phyloP scores from a whole-genome alignment of 768 basidiomycete species.

The Lentinula detonsa region DNA sequence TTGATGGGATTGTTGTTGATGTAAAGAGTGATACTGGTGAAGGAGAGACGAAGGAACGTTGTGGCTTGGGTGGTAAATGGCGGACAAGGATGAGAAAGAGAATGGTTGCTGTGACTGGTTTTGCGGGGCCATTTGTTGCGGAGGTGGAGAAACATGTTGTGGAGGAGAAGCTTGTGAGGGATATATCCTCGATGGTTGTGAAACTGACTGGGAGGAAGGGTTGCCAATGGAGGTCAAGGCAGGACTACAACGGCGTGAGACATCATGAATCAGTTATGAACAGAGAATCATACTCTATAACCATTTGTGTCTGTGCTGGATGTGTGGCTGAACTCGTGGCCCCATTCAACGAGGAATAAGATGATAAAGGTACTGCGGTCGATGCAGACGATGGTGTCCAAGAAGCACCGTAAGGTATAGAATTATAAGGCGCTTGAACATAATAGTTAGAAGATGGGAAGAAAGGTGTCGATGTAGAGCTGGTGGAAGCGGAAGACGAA shows the following conservation, averaged over 20 bases:
- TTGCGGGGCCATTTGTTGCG: background rate
- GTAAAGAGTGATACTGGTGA: slow-evolving; percentile 15
- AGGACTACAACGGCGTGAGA: background rate
- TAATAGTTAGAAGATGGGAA: slow-evolving; percentile 35
- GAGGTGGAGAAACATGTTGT: slow-evolving; percentile 9
- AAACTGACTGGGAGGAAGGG: background rate
- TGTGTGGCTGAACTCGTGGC: slow-evolving; percentile 37
- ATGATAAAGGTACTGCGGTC: slow-evolving; percentile 52
- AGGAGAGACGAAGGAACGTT: slow-evolving; percentile 11
- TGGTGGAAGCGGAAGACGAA: background rate
- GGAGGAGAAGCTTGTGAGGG: slow-evolving; percentile 12
- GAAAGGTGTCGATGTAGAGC: slow-evolving; percentile 23
- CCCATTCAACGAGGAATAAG: slow-evolving; percentile 73
- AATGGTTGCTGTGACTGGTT: slow-evolving; percentile 16
- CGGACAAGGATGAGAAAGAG: slow-evolving; percentile 34
- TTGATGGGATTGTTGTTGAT: slow-evolving; percentile 29
- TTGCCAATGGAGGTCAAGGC: background rate
- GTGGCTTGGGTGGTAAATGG: slow-evolving; percentile 25
- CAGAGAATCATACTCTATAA: slow-evolving; percentile 61
- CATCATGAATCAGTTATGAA: background rate
- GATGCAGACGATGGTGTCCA: slow-evolving; percentile 34
- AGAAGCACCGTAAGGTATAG: slow-evolving; percentile 46
- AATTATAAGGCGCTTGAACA: slow-evolving; percentile 41
- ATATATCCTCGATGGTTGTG: background rate
- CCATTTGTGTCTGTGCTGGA: slow-evolving; percentile 34